These are phyloP conservation scores for Polymyxa betae DNA, from an alignment of 208 protist species.

Conservation along the genomic window DNA sequence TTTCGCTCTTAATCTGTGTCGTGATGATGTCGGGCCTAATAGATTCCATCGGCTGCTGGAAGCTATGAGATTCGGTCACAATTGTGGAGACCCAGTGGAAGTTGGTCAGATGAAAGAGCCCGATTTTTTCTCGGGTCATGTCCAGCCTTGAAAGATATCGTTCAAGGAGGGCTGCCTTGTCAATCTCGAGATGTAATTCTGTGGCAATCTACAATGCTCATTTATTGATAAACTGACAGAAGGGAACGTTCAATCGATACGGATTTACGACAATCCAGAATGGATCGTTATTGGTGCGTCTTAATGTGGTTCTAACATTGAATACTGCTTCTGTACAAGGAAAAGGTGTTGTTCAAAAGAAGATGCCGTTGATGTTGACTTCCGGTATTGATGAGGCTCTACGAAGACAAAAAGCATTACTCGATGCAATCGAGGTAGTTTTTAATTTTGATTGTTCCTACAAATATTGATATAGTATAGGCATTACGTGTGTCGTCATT, in stretches of 20 bases:
- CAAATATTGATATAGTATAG: too few relatives aligned
- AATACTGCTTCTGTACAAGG: not conserved
- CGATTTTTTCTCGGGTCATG: not conserved
- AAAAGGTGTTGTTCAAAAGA: not conserved
- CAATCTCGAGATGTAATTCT: not conserved
- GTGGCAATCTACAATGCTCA: not conserved
- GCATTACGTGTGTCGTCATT: too few relatives aligned
- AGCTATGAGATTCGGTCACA: not conserved
- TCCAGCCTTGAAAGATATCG: not conserved
- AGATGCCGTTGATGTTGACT: not conserved
- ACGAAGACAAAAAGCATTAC: not conserved
- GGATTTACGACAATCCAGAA: constrained; percentile 7
- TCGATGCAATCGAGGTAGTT: not conserved
- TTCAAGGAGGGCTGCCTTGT: not conserved
- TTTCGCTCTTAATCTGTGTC: not conserved
- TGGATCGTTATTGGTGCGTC: not conserved
- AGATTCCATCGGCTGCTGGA: not conserved
- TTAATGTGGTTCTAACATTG: constrained; percentile 3
- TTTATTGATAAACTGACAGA: not conserved
- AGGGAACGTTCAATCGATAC: constrained; percentile 45
- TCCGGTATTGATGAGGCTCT: not conserved
- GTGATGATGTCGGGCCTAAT: not conserved
- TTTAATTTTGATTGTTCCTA: too few relatives aligned
- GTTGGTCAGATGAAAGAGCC: not conserved
- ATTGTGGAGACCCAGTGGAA: not conserved